phyloP scores from a whole-genome alignment of 108 stramenopile genomes.

The Cyclotella atomus region DNA sequence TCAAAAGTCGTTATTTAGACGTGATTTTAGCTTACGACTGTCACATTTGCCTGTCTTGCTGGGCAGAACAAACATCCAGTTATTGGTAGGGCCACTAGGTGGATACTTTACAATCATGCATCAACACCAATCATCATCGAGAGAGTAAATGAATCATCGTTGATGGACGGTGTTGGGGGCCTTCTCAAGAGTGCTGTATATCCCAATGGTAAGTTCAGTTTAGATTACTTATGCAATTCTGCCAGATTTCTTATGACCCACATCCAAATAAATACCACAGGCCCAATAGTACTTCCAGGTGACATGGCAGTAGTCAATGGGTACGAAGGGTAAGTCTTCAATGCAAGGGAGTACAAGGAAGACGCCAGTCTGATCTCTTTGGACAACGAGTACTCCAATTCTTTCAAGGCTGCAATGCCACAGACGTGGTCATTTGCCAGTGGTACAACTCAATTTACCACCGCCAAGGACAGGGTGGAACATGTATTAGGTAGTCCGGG shows the following conservation, averaged over 20 bases:
- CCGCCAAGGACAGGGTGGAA: background rate
- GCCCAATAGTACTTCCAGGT: constrained; percentile 26
- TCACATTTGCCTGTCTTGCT: no score
- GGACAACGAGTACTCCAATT: constrained; percentile 2
- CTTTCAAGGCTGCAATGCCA: constrained; percentile 14
- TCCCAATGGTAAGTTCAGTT: constrained; percentile 16
- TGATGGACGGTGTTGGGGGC: background rate
- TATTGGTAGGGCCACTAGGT: constrained; percentile 4
- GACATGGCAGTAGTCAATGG: constrained; percentile 29
- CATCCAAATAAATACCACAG: background rate
- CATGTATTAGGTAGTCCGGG: constrained; percentile 26
- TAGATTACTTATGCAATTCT: no score
- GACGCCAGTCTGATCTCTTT: background rate
- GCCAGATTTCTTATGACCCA: no score
- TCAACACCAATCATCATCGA: constrained; percentile 13
- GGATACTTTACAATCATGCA: constrained; percentile 26
- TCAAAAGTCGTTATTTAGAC: no score
- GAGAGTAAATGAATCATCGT: background rate
- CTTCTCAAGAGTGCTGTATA: constrained; percentile 19
- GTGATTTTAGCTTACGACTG: no score
- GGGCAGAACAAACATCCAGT: no score
- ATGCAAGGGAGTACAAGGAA: constrained; percentile 25
- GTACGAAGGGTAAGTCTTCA: constrained; percentile 18
- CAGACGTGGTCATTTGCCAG: constrained; percentile 7
- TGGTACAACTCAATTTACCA: constrained; percentile 3